phyloP scores from a whole-genome alignment of 352 stramenopile species.

The Thalassiosira ordinaria region DNA sequence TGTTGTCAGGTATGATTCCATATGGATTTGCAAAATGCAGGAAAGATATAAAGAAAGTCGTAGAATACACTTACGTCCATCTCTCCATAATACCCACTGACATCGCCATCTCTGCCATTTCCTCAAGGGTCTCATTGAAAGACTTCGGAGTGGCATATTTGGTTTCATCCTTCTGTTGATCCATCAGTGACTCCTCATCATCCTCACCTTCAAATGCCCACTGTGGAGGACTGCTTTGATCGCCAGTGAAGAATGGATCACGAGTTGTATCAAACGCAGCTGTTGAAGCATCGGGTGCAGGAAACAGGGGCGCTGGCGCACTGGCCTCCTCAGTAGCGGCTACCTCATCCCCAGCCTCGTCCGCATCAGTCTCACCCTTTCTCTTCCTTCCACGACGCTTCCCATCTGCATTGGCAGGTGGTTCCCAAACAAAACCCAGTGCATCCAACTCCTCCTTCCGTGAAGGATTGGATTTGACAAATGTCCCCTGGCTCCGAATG shows the following conservation, averaged over 20 bases:
- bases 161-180: constrained; percentile 54
- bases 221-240: constrained; percentile 49
- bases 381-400: constrained; percentile 86
- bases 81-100: constrained; percentile 75
- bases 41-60: no score
- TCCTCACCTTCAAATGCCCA: constrained; percentile 59
- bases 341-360: constrained; percentile 39
- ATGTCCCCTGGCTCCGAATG: constrained; percentile 89
- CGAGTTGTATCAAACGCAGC: constrained; percentile 32
- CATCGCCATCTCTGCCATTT: constrained; percentile 68
- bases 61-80: constrained; percentile 61
- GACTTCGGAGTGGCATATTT: constrained; percentile 56
- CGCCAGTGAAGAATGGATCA: constrained; percentile 61
- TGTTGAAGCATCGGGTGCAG: constrained; percentile 14
- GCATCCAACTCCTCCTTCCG: constrained; percentile 87
- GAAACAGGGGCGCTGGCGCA: neutral
- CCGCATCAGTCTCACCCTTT: constrained; percentile 63
- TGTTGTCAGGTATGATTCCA: no score
- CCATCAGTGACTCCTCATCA: constrained; percentile 41
- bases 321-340: constrained; percentile 29
- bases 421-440: constrained; percentile 93
- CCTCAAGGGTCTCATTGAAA: constrained; percentile 70
- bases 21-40: no score
- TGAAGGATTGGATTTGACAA: constrained; percentile 85
- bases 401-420: constrained; percentile 56